Evolutionary conservation across 2,329 filamentous ascomycete genomes (phyloP), one percentile per base, ranked within the genome.

Genomic region (Alternaria infectoria): DNA sequence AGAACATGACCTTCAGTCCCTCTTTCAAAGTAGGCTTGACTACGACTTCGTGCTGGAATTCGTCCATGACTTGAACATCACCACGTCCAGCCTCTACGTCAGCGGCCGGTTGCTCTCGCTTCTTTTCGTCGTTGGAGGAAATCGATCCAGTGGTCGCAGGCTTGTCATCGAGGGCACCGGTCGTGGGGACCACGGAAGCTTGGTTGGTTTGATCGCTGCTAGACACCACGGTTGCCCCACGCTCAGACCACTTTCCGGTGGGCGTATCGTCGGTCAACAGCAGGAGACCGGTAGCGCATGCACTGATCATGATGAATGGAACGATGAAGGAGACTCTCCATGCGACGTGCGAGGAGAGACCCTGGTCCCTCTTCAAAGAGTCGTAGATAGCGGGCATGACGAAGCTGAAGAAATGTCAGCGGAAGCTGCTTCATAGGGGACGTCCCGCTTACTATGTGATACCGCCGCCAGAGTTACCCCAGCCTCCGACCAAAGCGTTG

Each of bases 371-470:
- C 21, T 91, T 86, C 21, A 97, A 84, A 0, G 91, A 92, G 79
- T 96, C 91, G 80, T 91, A 96, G 61, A 97, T 89, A 6, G 92
- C 92, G 2, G 94, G 93, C 93, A 97, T 97, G 71, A 95, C 87
- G 79, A 97, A 96, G 82, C 75, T 79, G 26, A 21, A n/a, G 12
- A 43, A 26, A 13, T 10, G 62, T 74, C 50, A 74, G 67, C 40
- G 11, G 49, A 44, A n/a, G 43, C 10, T n/a, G 3, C 2, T 12
- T 11, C 13, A 43, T 10, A 25, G 10, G 28, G 12, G 15, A 23
- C n/a, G 15, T 12, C 7, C 8, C n/a, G 40, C 75, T 57, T 72
- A 78, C 76, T 97, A 97, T 2, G 93, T 97, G 69, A 97, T 91
- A 59, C 94, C 94, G 67, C 93, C 94, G 62, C 94, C 93, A 25